Percentiles rank a stretch among this genome's conserved stretches.
phyloP scores from a whole-genome alignment of 1,139 yeast genomes.

The Saccharomyces pastorianus region DNA sequence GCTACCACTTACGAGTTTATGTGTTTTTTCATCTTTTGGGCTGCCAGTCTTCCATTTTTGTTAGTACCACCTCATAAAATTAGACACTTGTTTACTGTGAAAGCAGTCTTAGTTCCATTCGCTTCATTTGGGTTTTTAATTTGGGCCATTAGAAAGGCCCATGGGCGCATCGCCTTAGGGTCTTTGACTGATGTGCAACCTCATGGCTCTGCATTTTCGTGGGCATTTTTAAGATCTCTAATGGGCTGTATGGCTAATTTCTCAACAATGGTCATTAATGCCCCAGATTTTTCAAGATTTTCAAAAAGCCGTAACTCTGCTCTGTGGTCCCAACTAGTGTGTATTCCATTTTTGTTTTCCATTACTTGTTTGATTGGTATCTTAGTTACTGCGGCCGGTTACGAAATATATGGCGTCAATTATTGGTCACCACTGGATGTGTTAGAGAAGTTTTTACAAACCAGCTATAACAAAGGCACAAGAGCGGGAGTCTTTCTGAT shows the following conservation, averaged over 20 bases:
- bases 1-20: constrained; percentile 64
- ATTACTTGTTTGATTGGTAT: constrained; percentile 81
- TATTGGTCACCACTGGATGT: constrained; percentile 86
- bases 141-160: constrained; percentile 62
- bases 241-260: constrained; percentile 80
- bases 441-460: constrained; percentile 54
- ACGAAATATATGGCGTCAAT: constrained; percentile 57
- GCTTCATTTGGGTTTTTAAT: constrained; percentile 74
- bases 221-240: constrained; percentile 75
- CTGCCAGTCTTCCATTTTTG: constrained; percentile 64
- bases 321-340: constrained; percentile 46
- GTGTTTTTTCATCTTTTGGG: constrained; percentile 72
- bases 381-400: constrained; percentile 75
- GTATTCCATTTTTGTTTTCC: constrained; percentile 73
- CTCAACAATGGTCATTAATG: constrained; percentile 77
- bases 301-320: constrained; percentile 49
- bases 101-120: constrained; percentile 66
- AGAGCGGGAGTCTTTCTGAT: constrained; percentile 84
- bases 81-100: constrained; percentile 72
- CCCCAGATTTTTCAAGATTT: constrained; percentile 86
- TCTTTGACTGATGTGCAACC: constrained; percentile 20
- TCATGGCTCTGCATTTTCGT: constrained; percentile 31
- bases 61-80: constrained; percentile 76
- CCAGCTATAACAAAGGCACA: constrained; percentile 54
- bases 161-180: constrained; percentile 27